Percentiles rank a stretch among this genome's conserved stretches.
Conservation (phyloP, 768 basidiomycete species). For the Pleurotus platypus region DNA sequence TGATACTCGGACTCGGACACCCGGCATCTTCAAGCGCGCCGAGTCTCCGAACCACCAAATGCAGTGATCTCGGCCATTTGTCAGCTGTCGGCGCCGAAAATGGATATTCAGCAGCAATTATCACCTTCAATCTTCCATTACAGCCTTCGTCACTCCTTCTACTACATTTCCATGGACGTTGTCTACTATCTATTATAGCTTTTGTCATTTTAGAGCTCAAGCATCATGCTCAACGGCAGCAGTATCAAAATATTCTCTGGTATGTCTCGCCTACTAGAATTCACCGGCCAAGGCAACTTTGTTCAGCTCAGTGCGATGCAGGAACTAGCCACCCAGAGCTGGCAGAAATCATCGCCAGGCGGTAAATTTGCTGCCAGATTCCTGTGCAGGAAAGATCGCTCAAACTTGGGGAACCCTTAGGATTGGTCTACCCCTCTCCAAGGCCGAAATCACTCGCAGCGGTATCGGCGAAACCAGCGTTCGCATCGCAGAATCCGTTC, state of each 20-base stretch:
- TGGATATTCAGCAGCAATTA: neutral
- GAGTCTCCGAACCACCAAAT: neutral
- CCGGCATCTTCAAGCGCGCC: neutral
- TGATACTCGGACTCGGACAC: too few relatives aligned
- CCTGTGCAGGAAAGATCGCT: conserved; percentile 15
- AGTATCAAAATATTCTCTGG: conserved; percentile 59
- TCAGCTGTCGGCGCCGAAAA: neutral
- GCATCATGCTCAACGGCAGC: conserved; percentile 48
- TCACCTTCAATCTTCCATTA: neutral
- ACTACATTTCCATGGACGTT: conserved; percentile 4
- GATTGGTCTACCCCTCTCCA: conserved; percentile 85
- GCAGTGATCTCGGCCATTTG: neutral
- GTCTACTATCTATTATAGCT: neutral
- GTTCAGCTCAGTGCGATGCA: conserved; percentile 24
- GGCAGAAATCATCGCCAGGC: conserved; percentile 88
- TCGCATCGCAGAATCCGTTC: conserved; percentile 90
- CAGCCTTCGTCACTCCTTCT: neutral
- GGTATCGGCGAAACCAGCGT: conserved; percentile 91
- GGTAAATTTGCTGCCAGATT: conserved; percentile 46
- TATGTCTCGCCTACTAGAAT: conserved; percentile 17
- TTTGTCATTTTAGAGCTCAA: conserved; percentile 1
- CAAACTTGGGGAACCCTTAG: conserved; percentile 36
- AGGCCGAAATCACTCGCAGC: conserved; percentile 83
- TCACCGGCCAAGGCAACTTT: conserved; percentile 3
- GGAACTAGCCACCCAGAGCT: conserved; percentile 96